These are phyloP conservation scores for Candida schatavii DNA, from an alignment of 805 yeast genomes.

Conservation along the genomic window DNA sequence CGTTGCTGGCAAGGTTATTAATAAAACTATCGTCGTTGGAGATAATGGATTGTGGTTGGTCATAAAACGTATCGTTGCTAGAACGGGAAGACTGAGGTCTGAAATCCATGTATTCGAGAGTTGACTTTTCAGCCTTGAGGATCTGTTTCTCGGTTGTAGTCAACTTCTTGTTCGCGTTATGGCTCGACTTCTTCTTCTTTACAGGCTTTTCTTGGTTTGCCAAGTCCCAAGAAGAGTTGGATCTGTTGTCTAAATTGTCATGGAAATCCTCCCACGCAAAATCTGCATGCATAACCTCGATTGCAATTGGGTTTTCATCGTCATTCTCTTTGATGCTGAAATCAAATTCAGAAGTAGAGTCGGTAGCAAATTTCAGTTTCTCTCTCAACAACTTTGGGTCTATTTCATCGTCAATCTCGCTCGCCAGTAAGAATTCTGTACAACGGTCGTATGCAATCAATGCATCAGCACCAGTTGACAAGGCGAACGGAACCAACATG, in stretches of 20 bases:
- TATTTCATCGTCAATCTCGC: slow-evolving; percentile 19
- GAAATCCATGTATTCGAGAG: slow-evolving; percentile 1
- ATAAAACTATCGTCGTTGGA: slow-evolving; percentile 1
- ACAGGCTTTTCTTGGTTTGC: slow-evolving; percentile 11
- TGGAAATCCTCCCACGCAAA: slow-evolving; percentile 31
- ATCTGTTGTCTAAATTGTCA: slow-evolving; percentile 18
- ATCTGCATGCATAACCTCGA: slow-evolving; percentile 25
- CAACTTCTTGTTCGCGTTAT: slow-evolving; percentile 7
- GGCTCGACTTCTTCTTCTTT: slow-evolving; percentile 10
- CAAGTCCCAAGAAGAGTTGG: slow-evolving; percentile 22
- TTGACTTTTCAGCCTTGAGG: not conserved
- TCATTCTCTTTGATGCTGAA: slow-evolving; percentile 5
- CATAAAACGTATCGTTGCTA: slow-evolving; percentile 13
- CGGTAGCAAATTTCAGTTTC: slow-evolving; percentile 5
- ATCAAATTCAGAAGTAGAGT: slow-evolving; percentile 8
- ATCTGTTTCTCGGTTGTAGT: slow-evolving; percentile 5
- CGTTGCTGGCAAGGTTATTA: not conserved
- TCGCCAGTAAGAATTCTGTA: slow-evolving; percentile 23
- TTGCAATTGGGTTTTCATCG: slow-evolving; percentile 12
- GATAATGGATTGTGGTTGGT: slow-evolving; percentile 9
- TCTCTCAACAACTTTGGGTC: slow-evolving; percentile 5
- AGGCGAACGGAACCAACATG: slow-evolving; percentile 42
- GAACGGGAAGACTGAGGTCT: slow-evolving; percentile 5
- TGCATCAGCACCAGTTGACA: slow-evolving; percentile 46
- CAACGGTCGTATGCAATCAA: slow-evolving; percentile 35